Percentiles rank a stretch among this genome's conserved stretches.
These are phyloP conservation scores for Pittosporum tobira DNA, from an alignment of 129 eudicot species.

Conservation along the genomic window DNA sequence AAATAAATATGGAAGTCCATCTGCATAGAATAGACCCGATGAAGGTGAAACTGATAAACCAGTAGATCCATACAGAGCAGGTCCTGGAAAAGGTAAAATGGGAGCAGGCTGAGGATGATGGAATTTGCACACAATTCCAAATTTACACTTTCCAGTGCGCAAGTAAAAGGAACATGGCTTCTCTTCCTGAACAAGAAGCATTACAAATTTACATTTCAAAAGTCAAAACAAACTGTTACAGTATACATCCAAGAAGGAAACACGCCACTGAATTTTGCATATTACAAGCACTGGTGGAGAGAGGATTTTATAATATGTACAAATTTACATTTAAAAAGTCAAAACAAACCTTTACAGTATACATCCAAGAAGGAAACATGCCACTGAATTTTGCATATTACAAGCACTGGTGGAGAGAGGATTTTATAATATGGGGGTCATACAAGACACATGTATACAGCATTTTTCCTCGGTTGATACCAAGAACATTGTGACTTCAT, in stretches of 20 bases:
- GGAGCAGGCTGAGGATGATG: constrained; percentile 67
- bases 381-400: too few relatives aligned
- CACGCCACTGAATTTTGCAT: too few relatives aligned
- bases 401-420: too few relatives aligned
- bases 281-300: too few relatives aligned
- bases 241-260: background rate
- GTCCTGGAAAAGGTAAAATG: constrained; percentile 16
- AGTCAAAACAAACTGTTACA: background rate
- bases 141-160: constrained; percentile 72
- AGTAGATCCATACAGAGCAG: constrained; percentile 28
- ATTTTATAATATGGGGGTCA: too few relatives aligned
- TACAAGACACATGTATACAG: too few relatives aligned
- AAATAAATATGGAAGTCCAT: constrained; percentile 44
- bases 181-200: constrained; percentile 41
- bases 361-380: background rate
- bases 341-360: background rate
- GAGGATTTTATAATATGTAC: background rate
- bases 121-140: constrained; percentile 75
- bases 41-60: constrained; percentile 31
- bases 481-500: too few relatives aligned
- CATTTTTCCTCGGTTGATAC: too few relatives aligned
- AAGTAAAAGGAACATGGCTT: constrained; percentile 66
- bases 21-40: constrained; percentile 25
- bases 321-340: background rate
- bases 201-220: background rate